Percentiles rank a stretch among this genome's conserved stretches.
These are phyloP conservation scores for Gymnopilus dilepis DNA, from an alignment of 768 basidiomycete species.

Conservation along the genomic window DNA sequence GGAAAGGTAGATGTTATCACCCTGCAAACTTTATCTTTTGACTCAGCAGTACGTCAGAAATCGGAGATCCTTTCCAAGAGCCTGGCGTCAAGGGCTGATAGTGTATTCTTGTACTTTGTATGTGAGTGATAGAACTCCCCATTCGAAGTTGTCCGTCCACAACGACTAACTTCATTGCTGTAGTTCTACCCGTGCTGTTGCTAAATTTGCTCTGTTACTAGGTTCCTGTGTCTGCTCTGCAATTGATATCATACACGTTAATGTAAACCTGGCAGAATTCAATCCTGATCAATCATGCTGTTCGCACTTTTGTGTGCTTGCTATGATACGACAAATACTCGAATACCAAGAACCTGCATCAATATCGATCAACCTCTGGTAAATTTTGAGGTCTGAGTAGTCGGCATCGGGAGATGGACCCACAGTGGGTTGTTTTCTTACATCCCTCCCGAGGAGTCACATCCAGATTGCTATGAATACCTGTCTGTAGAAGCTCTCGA, in stretches of 20 bases:
- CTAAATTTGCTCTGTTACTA: neutral
- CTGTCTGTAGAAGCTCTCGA: neutral
- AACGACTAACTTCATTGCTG: neutral
- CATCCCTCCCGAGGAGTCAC: no score
- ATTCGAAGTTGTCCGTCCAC: neutral
- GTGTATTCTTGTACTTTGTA: conserved; percentile 1
- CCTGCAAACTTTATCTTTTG: neutral
- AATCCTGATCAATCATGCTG: no score
- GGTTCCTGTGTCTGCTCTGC: neutral
- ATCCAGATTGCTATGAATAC: neutral
- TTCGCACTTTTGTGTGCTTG: no score
- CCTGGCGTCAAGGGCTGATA: conserved; percentile 20
- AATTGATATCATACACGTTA: neutral
- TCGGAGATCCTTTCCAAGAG: conserved; percentile 62
- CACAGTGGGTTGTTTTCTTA: no score
- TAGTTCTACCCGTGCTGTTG: neutral
- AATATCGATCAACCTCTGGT: no score
- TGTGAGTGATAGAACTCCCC: neutral
- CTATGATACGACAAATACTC: no score
- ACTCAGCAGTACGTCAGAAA: conserved; percentile 39
- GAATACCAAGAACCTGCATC: no score
- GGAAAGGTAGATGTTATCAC: conserved; percentile 48
- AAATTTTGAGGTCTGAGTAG: no score
- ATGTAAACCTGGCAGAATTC: neutral
- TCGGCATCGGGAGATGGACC: no score